phyloP scores from a whole-genome alignment of 148 eudicot species.

The Camellia granthamiana region DNA sequence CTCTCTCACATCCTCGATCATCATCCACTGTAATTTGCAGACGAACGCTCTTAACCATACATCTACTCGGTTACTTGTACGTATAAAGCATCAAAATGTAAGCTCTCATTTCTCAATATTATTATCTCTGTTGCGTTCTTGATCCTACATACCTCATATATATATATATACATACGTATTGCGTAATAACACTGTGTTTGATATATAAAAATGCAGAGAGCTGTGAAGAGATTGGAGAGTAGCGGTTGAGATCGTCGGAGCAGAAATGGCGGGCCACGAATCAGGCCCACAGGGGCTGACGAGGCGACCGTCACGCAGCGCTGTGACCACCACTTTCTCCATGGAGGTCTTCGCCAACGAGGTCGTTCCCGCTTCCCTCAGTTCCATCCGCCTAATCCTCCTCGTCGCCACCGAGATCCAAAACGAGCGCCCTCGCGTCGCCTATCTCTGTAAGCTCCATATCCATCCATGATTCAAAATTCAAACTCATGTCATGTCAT shows the following conservation, averaged over 20 bases:
- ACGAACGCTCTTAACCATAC: conserved; percentile 4
- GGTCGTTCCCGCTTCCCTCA: conserved; percentile 86
- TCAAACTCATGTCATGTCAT: no score
- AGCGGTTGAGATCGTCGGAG: not conserved
- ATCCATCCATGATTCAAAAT: not conserved
- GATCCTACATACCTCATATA: no score
- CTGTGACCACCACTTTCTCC: conserved; percentile 66
- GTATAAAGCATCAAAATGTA: no score
- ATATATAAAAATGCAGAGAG: not conserved
- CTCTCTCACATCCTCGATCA: not conserved
- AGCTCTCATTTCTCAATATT: no score
- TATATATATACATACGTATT: no score
- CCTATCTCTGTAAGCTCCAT: conserved; percentile 69
- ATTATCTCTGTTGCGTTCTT: no score
- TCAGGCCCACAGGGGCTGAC: conserved; percentile 36
- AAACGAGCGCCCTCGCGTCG: conserved; percentile 81
- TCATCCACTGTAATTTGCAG: conserved; percentile 10
- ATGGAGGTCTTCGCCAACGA: conserved; percentile 89
- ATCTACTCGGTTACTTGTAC: not conserved
- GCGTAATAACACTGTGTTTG: no score
- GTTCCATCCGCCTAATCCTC: conserved; percentile 73
- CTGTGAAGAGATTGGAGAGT: not conserved
- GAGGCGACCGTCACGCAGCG: conserved; percentile 77
- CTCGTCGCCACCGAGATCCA: conserved; percentile 88
- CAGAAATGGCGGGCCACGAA: conserved; percentile 38